Conservation (phyloP, 139 green algal species). For the Volvox reticuliferus region DNA sequence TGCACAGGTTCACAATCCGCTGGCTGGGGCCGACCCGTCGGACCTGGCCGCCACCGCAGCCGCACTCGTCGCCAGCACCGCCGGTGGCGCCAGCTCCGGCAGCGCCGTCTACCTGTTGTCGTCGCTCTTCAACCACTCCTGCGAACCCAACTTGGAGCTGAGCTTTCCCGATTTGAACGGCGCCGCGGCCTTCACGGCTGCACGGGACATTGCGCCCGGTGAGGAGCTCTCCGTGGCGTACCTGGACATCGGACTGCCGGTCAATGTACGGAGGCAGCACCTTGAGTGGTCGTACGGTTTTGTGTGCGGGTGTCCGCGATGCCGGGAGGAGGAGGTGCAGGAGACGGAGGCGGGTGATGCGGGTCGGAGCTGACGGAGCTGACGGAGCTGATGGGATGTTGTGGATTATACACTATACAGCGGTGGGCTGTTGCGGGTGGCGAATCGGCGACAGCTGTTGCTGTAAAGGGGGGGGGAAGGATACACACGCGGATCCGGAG, state of each 20-base stretch:
- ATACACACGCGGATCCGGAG: too few species aligned
- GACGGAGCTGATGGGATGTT: too few species aligned
- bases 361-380: background rate
- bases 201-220: slow-evolving; percentile 49
- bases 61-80: background rate
- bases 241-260: slow-evolving; percentile 54
- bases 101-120: slow-evolving; percentile 70
- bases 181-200: slow-evolving; percentile 47
- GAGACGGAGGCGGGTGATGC: background rate
- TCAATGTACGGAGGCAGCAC: slow-evolving; percentile 41
- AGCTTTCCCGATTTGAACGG: slow-evolving; percentile 65
- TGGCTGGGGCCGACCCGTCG: slow-evolving; percentile 13
- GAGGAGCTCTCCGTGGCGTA: slow-evolving; percentile 67
- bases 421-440: too few species aligned
- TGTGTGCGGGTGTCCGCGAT: slow-evolving; percentile 43
- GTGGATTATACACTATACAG: too few species aligned
- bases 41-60: slow-evolving; percentile 26
- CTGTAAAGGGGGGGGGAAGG: too few species aligned
- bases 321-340: slow-evolving; percentile 40
- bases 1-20: slow-evolving; percentile 38
- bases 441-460: too few species aligned
- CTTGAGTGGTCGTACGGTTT: slow-evolving; percentile 58
- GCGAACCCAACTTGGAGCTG: slow-evolving; percentile 63
- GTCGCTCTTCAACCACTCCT: slow-evolving; percentile 71
- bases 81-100: slow-evolving; percentile 52